Conservation (phyloP, 768 basidiomycete genomes). For the Kwoniella sp. region DNA sequence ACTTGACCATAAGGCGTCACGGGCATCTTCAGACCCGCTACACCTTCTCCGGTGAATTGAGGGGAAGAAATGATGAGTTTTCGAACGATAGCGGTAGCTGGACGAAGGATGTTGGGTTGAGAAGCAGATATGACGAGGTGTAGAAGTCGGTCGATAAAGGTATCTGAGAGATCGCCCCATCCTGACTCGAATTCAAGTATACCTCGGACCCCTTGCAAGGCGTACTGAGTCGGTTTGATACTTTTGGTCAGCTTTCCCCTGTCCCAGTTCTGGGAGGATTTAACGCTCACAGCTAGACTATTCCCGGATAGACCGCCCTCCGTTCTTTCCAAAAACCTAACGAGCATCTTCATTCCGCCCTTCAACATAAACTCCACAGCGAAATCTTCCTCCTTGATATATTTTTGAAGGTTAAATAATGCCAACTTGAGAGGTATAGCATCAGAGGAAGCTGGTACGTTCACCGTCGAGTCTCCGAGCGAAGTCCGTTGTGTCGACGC, state of each 20-base stretch:
- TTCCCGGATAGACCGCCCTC: conserved; percentile 38
- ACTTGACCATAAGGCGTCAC: conserved; percentile 22
- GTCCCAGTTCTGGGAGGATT: background rate
- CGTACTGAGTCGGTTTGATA: conserved; percentile 32
- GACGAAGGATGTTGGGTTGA: conserved; percentile 47
- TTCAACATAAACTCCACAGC: conserved; percentile 51
- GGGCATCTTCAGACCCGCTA: conserved; percentile 21
- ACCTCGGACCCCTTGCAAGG: conserved; percentile 47
- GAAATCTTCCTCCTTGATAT: conserved; percentile 52
- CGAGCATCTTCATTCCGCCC: conserved; percentile 44
- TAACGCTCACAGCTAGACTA: conserved; percentile 44
- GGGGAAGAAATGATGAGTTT: conserved; percentile 46
- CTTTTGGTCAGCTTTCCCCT: too few relatives aligned
- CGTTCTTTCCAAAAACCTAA: conserved; percentile 33
- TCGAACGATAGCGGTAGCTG: conserved; percentile 46
- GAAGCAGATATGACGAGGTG: conserved; percentile 28
- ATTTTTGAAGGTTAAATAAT: conserved; percentile 52
- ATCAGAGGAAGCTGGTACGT: conserved; percentile 22
- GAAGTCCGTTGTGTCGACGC: conserved; percentile 14
- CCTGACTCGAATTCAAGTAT: conserved; percentile 46
- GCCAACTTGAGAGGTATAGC: conserved; percentile 49
- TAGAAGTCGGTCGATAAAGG: conserved; percentile 36
- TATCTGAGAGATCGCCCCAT: conserved; percentile 37
- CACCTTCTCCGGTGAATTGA: conserved; percentile 5
- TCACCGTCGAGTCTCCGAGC: conserved; percentile 23